Base-by-base conservation (phyloP, 306 rosid genomes). In the Dryas drummondii region DNA sequence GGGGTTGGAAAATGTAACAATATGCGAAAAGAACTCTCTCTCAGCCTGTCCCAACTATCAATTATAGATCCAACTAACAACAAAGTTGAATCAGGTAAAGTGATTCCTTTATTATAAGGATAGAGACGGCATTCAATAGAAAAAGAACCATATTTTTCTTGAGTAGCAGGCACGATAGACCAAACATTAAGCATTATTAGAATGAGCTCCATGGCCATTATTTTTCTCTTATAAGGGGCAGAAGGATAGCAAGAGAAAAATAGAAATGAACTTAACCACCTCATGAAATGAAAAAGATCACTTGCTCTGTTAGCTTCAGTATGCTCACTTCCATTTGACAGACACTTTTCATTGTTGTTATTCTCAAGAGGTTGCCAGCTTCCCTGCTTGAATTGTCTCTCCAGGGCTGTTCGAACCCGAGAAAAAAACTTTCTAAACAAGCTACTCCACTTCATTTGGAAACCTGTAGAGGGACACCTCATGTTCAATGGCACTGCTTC, bases 401-500 rank as follows among this genome's bases (percentile, higher is more conserved):
- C 99, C 76, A 94, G 77, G 62, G 97, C 93, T 7, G 99, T 91
- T 79, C 96, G 91, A 58, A 90, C 99, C 80, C 99, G 90, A 72
- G 97, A 72, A 76, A 94, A 94, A 74, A 94, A 91, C 83, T 90
- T 94, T 50, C 97, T 88, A 68, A 94, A 92, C 86, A 94, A 82
- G 93, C 97, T 92, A 77, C 85, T 73, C 99, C 99, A 94, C 83
- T 94, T 94, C 99, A 94, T 94, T 83, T 94, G 99, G 79, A 94
- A 94, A 84, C 96, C 89, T 63, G 99, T 87, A 72, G 93, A 92
- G 87, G 92, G 87, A 78, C 93, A 91, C 80, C 99, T 87, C 99
- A 94, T 94, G 87, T 92, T 94, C 84, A 92, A 74, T 71, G 99
- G 97, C 76, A 94, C 88, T 10, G 93, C 97, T 79, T 88, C 94